Evolutionary conservation across 768 basidiomycete species (phyloP).

Genomic region (Rhodotorula paludigena): DNA sequence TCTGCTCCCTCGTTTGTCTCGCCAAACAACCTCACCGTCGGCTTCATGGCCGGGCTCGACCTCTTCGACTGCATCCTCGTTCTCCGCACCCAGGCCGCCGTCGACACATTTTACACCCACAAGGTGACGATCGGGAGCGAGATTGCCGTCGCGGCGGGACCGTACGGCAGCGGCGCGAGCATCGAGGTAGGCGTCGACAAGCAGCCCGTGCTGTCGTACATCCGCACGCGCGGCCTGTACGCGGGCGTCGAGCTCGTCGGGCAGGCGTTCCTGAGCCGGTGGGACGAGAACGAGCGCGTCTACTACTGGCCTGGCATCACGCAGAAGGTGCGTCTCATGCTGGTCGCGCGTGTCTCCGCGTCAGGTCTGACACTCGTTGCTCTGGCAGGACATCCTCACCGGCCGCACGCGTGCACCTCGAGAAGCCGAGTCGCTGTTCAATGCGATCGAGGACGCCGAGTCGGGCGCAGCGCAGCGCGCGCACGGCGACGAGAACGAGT

Average conservation of each 20-base stretch:
- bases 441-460: conserved; percentile 27
- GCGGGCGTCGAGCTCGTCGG: conserved; percentile 42
- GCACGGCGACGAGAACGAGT: conserved; percentile 26
- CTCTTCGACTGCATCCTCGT: conserved; percentile 40
- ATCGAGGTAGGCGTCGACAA: conserved; percentile 35
- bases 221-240: conserved; percentile 37
- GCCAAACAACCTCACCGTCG: conserved; percentile 41
- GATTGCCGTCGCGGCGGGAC: conserved; percentile 40
- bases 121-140: conserved; percentile 41
- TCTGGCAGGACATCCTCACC: not conserved
- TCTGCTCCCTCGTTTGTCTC: conserved; percentile 41
- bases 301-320: conserved; percentile 23
- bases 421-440: conserved; percentile 23
- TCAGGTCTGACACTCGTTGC: not conserved
- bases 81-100: conserved; percentile 37
- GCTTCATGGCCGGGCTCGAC: conserved; percentile 39
- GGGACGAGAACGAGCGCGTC: conserved; percentile 32
- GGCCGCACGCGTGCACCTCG: conserved; percentile 13
- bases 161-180: conserved; percentile 38
- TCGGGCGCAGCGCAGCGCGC: conserved; percentile 13
- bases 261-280: conserved; percentile 25
- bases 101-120: conserved; percentile 41
- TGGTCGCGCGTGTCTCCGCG: not conserved
- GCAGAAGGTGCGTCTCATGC: conserved; percentile 7
- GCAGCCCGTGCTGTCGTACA: conserved; percentile 40